Evolutionary conservation across 345 rosid genomes (phyloP).

Genomic region (Eucalyptus leucophloia): DNA sequence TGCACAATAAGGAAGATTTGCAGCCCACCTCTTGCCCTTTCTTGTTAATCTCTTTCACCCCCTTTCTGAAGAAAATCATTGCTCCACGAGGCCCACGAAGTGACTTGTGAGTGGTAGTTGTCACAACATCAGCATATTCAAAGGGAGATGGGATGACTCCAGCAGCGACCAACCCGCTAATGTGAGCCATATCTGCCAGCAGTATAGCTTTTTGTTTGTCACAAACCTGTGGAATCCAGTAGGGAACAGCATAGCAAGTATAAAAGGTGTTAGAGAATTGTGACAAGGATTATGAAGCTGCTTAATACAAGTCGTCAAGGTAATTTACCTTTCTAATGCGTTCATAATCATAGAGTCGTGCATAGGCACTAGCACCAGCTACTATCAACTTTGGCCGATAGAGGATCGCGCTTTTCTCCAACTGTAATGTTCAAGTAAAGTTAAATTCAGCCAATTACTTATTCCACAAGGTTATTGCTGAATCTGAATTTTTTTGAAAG

Average conservation of each 20-base stretch:
- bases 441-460: neutral
- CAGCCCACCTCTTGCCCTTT: slow-evolving; percentile 76
- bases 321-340: slow-evolving; percentile 66
- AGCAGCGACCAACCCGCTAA: slow-evolving; percentile 94
- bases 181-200: slow-evolving; percentile 96
- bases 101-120: slow-evolving; percentile 96
- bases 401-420: slow-evolving; percentile 75
- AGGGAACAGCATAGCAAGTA: neutral
- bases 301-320: neutral
- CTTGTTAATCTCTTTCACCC: slow-evolving; percentile 74
- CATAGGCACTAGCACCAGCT: slow-evolving; percentile 99
- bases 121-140: slow-evolving; percentile 90
- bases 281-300: neutral
- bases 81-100: slow-evolving; percentile 99
- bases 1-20: neutral
- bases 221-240: slow-evolving; percentile 54
- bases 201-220: slow-evolving; percentile 88
- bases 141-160: slow-evolving; percentile 96
- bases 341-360: slow-evolving; percentile 92
- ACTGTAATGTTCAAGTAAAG: slow-evolving; percentile 21
- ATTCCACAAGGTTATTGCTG: neutral
- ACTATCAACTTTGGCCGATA: slow-evolving; percentile 94
- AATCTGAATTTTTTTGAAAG: neutral
- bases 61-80: slow-evolving; percentile 95
- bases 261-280: neutral